A percentile compares a stretch with the other conserved stretches of the same genome.
phyloP scores from a whole-genome alignment of 1,284 basidiomycete genomes.

The Singerocomus rubriflavus region DNA sequence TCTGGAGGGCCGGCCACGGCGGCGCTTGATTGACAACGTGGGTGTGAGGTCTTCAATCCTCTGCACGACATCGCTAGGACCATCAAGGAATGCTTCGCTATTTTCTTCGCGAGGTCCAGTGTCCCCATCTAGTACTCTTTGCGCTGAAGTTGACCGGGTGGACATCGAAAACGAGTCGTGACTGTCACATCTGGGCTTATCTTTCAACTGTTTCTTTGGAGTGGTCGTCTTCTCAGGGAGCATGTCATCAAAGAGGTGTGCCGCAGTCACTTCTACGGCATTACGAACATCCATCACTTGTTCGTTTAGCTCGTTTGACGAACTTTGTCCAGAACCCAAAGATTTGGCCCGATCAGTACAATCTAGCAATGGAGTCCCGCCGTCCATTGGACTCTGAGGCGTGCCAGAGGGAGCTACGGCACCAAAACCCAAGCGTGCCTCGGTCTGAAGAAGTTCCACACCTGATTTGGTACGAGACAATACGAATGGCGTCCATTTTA shows the following conservation, averaged over 20 bases:
- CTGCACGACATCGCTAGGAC: constrained; percentile 1
- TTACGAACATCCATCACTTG: constrained; percentile 4
- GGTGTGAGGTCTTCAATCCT: constrained; percentile 7
- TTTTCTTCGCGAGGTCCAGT: constrained; percentile 7
- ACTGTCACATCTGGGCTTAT: constrained; percentile 12
- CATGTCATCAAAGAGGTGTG: constrained; percentile 33
- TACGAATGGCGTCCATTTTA: constrained; percentile 96
- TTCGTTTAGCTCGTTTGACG: constrained; percentile 20
- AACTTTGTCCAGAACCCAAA: constrained; percentile 12
- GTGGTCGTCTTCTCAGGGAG: constrained; percentile 16
- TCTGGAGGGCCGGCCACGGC: constrained; percentile 26
- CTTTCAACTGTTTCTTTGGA: constrained; percentile 20
- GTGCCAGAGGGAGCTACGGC: constrained; percentile 19
- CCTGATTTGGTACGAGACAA: constrained; percentile 56
- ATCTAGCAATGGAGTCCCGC: constrained; percentile 26
- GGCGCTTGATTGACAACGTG: constrained; percentile 24
- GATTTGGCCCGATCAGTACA: constrained; percentile 19
- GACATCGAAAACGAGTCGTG: constrained; percentile 17
- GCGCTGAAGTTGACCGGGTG: constrained; percentile 19
- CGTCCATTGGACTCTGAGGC: constrained; percentile 22
- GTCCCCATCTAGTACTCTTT: constrained; percentile 12
- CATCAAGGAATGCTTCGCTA: constrained; percentile 7
- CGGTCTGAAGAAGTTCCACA: constrained; percentile 34
- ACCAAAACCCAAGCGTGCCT: constrained; percentile 22
- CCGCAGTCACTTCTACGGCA: constrained; percentile 23